Conservation (phyloP, 2,329 filamentous ascomycete genomes). For the Metarhizium anisopliae region DNA sequence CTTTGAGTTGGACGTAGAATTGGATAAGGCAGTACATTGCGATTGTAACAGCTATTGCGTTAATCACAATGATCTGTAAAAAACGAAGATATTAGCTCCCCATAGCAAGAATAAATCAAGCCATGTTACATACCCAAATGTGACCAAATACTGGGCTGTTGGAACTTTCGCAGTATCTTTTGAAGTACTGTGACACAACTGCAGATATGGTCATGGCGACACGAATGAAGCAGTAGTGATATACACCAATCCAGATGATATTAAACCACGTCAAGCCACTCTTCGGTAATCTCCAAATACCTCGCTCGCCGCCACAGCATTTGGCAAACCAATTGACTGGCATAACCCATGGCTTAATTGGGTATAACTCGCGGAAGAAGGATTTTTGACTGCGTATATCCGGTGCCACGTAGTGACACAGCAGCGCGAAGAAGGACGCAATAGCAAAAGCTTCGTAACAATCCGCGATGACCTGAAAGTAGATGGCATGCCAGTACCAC, state of each 20-base stretch:
- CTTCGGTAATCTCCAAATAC: constrained; percentile 62
- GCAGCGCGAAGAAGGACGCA: constrained; percentile 73
- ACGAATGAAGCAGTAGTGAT: constrained; percentile 78
- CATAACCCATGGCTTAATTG: constrained; percentile 64
- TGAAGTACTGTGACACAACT: constrained; percentile 60
- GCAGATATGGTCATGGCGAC: constrained; percentile 73
- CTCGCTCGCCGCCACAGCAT: constrained; percentile 60
- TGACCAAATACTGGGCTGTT: constrained; percentile 73
- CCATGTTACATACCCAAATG: constrained; percentile 55
- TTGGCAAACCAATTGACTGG: constrained; percentile 62
- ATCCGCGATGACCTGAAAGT: constrained; percentile 72
- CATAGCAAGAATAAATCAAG: background rate
- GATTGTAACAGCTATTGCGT: constrained; percentile 63
- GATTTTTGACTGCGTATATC: constrained; percentile 73
- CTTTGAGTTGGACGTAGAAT: constrained; percentile 71
- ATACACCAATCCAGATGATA: constrained; percentile 71
- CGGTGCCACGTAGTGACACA: constrained; percentile 73
- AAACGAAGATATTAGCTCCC: background rate
- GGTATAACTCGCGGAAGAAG: constrained; percentile 62
- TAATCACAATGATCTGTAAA: constrained; percentile 53
- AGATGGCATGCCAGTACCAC: constrained; percentile 70
- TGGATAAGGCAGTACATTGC: constrained; percentile 88
- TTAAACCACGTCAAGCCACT: constrained; percentile 90
- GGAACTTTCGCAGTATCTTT: constrained; percentile 69
- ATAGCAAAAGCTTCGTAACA: constrained; percentile 89